A percentile compares a stretch with the other conserved stretches of the same genome.
Evolutionary conservation across 2,329 filamentous ascomycete genomes (phyloP).

Genomic region (Colletotrichum euphorbiae): DNA sequence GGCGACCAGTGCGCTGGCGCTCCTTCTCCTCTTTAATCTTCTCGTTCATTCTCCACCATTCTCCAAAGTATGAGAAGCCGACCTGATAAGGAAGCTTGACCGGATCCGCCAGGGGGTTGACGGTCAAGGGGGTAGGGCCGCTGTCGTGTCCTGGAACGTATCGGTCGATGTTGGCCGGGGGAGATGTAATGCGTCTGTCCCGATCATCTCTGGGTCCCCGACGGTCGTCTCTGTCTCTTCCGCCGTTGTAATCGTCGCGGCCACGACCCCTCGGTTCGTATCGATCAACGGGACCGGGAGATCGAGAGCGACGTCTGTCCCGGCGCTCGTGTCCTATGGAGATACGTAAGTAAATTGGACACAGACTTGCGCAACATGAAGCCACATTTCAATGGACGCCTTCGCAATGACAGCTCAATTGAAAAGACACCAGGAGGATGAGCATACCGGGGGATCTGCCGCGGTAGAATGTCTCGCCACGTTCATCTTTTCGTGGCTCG

Average conservation of each 20-base stretch:
- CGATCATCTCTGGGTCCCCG: slow-evolving; percentile 50
- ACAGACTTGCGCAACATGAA: background rate
- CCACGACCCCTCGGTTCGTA: slow-evolving; percentile 77
- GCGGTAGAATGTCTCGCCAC: slow-evolving; percentile 72
- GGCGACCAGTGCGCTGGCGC: slow-evolving; percentile 74
- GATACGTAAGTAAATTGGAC: slow-evolving; percentile 31
- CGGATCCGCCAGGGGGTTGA: slow-evolving; percentile 79
- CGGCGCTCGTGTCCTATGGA: slow-evolving; percentile 66
- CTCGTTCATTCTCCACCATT: slow-evolving; percentile 88
- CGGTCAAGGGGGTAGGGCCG: slow-evolving; percentile 56
- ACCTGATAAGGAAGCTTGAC: slow-evolving; percentile 81
- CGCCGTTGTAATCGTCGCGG: slow-evolving; percentile 73
- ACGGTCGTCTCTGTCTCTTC: slow-evolving; percentile 69
- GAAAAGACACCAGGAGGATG: background rate
- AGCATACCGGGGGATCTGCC: slow-evolving; percentile 77
- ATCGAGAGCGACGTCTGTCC: slow-evolving; percentile 75
- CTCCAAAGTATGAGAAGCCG: slow-evolving; percentile 86
- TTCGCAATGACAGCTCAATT: background rate
- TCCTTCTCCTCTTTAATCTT: slow-evolving; percentile 86
- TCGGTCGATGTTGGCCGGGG: slow-evolving; percentile 81
- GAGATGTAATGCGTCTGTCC: slow-evolving; percentile 67
- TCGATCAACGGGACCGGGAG: slow-evolving; percentile 77
- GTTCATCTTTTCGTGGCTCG: slow-evolving; percentile 65
- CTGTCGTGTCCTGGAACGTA: slow-evolving; percentile 82
- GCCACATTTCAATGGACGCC: background rate